Base-by-base conservation (phyloP, 768 basidiomycete species). In the Lactarius sp. region DNA sequence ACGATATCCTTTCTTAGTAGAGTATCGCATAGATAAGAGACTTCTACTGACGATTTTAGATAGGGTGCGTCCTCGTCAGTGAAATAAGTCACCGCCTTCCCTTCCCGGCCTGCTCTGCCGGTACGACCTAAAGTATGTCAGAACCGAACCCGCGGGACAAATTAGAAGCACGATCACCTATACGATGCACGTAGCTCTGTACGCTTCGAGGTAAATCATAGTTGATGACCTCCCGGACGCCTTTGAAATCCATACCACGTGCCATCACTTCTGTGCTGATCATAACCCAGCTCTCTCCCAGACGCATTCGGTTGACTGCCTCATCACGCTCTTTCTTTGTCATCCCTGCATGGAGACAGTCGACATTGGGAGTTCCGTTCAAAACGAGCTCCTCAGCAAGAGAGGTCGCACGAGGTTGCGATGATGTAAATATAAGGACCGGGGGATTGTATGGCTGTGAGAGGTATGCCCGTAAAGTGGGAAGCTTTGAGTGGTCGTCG, bases 231-330 rank as follows among this genome's bases (percentile, higher is more conserved):
- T 98, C 91, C 62, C 86, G 80, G 56, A 96, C 85, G 10, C 95
- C 94, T 73, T 88, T 90, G 79, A 99, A 98, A 72, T 98, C 97
- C 88, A 99, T 94, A 3, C 97, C 97, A 69, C 97, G 83, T 27
- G 93, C 94, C 92, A 98, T 91, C 56, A 98, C 91, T 73, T 99
- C 97, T 27, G 97, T 99, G 68, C 88, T 92, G 52, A 99, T 83
- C 83, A 98, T 84, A 39, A 95, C 85, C 97, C 97, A 98, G 64
- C 92, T 89, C 72, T 92, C 84, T 0, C 95, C 97, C 69, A 80
- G 81, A 33, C 92, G 86, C 87, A 99, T 96, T 39, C 88, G 83
- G 46, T 80, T 78, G 10, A 97, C 81, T 18, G 90, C 85, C 70
- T 94, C 86, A 69, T 95, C 92, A 59, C 97, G 83, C 73, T 94